Evolutionary conservation across 257 asterid species (phyloP), one percentile per base, ranked within the genome.

Genomic region (Linaria vulgaris): DNA sequence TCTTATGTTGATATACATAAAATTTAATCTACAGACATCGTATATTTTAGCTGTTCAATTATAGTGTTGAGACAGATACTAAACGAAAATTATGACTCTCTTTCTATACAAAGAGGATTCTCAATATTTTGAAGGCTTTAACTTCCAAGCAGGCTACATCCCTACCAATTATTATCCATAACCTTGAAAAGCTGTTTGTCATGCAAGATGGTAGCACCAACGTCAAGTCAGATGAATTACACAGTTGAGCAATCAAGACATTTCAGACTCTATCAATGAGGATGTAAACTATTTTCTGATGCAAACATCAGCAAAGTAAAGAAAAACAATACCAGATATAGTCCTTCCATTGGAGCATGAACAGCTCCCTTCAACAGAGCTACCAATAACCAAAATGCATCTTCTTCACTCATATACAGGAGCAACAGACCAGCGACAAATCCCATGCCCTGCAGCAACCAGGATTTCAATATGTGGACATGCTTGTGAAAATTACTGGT

Each of bases 371-470:
- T 94, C 68, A 94, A 75, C 46, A 94, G 82, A n/a, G 99, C 99
- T 47, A 94, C 99, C 86, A 94, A 76, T 76, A 94, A 83, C 99
- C 99, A 94, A 83, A 94, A 94, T 58, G 99, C 99, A 74, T 94
- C 97, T 79, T 94, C 99, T 84, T 94, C 99, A 64, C 99, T 94
- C 99, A 94, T 94, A 73, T 94, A 94, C 71, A 94, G 97, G 59
- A 94, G 99, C 74, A 94, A 77, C 12, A 94, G 80, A 72, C 99
- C 97, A 9, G 99, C 96, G 67, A 94, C 87, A 72, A 94, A 94
- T 76, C 99, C 99, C 97, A 94, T 94, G 56, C 99, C 99, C 99
- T 94, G 89, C 74, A 80, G 63, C 56, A 57, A 80, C 76, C 69
- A 69, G n/a, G 31, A 58, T 21, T 64, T 65, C 64, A 22, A 63